Conservation (phyloP, 1,284 basidiomycete genomes). For the Laetiporus sulphureus region DNA sequence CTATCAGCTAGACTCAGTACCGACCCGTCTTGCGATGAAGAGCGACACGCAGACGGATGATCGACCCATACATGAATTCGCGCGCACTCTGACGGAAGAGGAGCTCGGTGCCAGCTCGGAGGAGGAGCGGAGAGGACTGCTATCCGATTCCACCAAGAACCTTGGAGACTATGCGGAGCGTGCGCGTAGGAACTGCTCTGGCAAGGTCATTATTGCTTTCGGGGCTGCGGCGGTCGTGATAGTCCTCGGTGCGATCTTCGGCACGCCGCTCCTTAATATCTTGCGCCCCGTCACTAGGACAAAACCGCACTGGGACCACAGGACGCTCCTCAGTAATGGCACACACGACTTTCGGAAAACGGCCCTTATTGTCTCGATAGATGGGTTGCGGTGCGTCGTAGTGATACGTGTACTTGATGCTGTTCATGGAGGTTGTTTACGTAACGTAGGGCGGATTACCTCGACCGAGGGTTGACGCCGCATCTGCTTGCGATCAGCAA, state of each 20-base stretch:
- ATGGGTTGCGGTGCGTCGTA: slow-evolving; percentile 64
- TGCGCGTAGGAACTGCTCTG: background rate
- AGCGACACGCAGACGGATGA: background rate
- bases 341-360: slow-evolving; percentile 76
- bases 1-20: too few species aligned
- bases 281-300: background rate
- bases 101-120: slow-evolving; percentile 5
- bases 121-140: slow-evolving; percentile 8
- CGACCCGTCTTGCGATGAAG: background rate
- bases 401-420: background rate
- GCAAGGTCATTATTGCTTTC: background rate
- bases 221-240: slow-evolving; percentile 3
- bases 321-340: slow-evolving; percentile 52
- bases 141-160: slow-evolving; percentile 2
- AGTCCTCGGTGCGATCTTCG: slow-evolving; percentile 5
- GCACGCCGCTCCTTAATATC: slow-evolving; percentile 1
- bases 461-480: slow-evolving; percentile 77
- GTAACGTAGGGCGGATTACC: slow-evolving; percentile 65
- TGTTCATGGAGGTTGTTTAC: background rate
- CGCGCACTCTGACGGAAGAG: slow-evolving; percentile 5
- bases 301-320: slow-evolving; percentile 4
- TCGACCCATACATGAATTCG: background rate
- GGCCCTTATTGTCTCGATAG: slow-evolving; percentile 81
- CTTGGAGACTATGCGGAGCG: background rate
- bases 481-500: slow-evolving; percentile 73